Conservation (phyloP, 768 basidiomycete genomes). For the Suillus variegatus region DNA sequence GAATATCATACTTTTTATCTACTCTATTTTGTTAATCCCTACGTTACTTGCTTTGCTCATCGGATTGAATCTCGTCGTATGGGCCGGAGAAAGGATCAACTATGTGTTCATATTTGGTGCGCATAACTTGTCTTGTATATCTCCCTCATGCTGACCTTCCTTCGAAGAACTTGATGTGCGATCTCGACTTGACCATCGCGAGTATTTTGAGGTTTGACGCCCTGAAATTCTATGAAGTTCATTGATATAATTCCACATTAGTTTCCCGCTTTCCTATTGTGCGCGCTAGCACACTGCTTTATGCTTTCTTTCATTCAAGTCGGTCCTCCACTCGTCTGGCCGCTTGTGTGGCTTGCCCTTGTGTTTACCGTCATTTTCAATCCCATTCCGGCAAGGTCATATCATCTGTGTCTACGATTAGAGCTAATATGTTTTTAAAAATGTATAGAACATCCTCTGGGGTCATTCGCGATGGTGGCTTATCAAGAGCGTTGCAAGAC, state of each 20-base stretch:
- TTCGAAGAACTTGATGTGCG: conserved; percentile 65
- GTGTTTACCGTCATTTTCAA: conserved; percentile 62
- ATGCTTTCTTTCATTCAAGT: conserved; percentile 79
- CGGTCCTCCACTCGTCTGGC: conserved; percentile 76
- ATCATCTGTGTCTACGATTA: background rate
- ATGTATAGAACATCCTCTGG: conserved; percentile 46
- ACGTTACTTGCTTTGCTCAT: conserved; percentile 75
- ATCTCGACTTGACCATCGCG: conserved; percentile 72
- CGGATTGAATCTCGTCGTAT: conserved; percentile 81
- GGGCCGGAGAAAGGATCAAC: conserved; percentile 78
- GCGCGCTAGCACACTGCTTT: conserved; percentile 75
- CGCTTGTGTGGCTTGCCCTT: conserved; percentile 78
- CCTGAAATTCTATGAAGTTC: conserved; percentile 9
- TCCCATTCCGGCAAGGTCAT: conserved; percentile 60
- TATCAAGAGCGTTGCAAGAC: conserved; percentile 58
- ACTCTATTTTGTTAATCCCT: conserved; percentile 73
- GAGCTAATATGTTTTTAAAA: background rate
- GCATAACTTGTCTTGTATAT: conserved; percentile 14
- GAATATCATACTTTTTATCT: conserved; percentile 76
- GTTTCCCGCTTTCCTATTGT: conserved; percentile 82
- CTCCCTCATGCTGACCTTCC: background rate
- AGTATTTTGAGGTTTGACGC: conserved; percentile 65
- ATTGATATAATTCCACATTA: conserved; percentile 29
- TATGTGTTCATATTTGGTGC: conserved; percentile 90
- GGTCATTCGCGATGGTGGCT: conserved; percentile 71